A percentile compares a stretch with the other conserved stretches of the same genome.
phyloP scores from a whole-genome alignment of 768 basidiomycete species.

The Amanita rubescens region DNA sequence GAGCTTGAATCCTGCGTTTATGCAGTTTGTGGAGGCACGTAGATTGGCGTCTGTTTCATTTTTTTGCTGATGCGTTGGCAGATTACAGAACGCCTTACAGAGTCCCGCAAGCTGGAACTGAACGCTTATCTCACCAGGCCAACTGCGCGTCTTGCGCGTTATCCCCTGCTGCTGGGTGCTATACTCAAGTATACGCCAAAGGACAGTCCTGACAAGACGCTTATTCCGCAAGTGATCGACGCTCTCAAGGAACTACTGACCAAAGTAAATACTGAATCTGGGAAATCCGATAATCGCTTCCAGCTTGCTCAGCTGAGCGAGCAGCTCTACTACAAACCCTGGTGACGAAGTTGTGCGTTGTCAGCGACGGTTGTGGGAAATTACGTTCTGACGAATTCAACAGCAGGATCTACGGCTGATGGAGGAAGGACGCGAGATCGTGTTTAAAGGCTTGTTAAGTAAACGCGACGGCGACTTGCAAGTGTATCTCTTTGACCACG shows the following conservation, averaged over 20 bases:
- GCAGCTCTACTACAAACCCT: slow-evolving; percentile 81
- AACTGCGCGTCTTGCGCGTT: slow-evolving; percentile 94
- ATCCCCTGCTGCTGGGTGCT: slow-evolving; percentile 88
- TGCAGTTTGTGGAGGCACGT: slow-evolving; percentile 90
- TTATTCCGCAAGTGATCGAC: slow-evolving; percentile 68
- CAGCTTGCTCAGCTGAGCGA: slow-evolving; percentile 90
- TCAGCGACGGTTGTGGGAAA: not conserved
- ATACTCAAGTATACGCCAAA: slow-evolving; percentile 89
- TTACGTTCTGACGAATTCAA: not conserved
- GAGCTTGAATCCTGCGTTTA: slow-evolving; percentile 84
- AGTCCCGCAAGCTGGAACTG: slow-evolving; percentile 92
- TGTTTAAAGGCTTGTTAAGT: slow-evolving; percentile 86
- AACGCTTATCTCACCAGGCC: slow-evolving; percentile 99
- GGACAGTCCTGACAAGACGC: slow-evolving; percentile 78
- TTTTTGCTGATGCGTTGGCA: slow-evolving; percentile 20
- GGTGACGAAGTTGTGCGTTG: slow-evolving; percentile 81
- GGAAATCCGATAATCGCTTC: slow-evolving; percentile 94
- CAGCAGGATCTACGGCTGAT: slow-evolving; percentile 73
- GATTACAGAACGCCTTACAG: slow-evolving; percentile 87
- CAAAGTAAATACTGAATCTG: slow-evolving; percentile 89
- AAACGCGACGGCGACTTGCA: slow-evolving; percentile 88
- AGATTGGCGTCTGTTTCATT: not conserved
- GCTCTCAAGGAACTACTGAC: slow-evolving; percentile 76
- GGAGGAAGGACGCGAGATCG: slow-evolving; percentile 85
- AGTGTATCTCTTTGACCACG: slow-evolving; percentile 96